phyloP scores from a whole-genome alignment of 768 basidiomycete species.

The Agrocybe pediades region DNA sequence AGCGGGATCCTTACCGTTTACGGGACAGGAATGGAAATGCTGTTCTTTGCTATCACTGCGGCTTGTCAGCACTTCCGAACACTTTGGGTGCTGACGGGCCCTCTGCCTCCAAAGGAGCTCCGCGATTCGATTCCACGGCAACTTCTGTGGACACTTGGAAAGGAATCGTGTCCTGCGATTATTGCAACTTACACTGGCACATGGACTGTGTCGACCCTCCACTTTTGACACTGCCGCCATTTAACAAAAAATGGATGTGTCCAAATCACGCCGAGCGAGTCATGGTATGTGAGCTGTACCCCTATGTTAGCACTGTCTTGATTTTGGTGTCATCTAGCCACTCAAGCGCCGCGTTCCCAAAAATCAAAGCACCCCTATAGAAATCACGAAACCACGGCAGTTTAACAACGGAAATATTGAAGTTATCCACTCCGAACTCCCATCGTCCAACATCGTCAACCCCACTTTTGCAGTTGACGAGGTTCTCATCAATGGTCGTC shows the following conservation, averaged over 20 bases:
- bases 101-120: slow-evolving; percentile 50
- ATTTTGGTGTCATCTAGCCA: slow-evolving; percentile 45
- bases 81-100: slow-evolving; percentile 53
- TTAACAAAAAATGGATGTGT: slow-evolving; percentile 98
- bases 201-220: slow-evolving; percentile 96
- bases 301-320: not conserved
- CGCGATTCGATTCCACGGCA: slow-evolving; percentile 48
- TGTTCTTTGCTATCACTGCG: slow-evolving; percentile 91
- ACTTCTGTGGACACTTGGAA: slow-evolving; percentile 58
- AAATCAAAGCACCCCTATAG: slow-evolving; percentile 64
- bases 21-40: slow-evolving; percentile 82
- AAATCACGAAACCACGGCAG: slow-evolving; percentile 71
- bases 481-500: slow-evolving; percentile 83
- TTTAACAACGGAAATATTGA: slow-evolving; percentile 94
- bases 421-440: slow-evolving; percentile 68
- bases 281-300: slow-evolving; percentile 54
- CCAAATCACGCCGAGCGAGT: slow-evolving; percentile 93
- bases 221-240: slow-evolving; percentile 78
- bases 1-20: slow-evolving; percentile 85
- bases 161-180: slow-evolving; percentile 91
- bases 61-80: slow-evolving; percentile 71
- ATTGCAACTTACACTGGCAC: slow-evolving; percentile 95
- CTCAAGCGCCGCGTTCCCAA: slow-evolving; percentile 81
- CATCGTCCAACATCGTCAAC: slow-evolving; percentile 33
- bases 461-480: slow-evolving; percentile 69